These are phyloP conservation scores for Metschnikowia matae DNA, from an alignment of 805 yeast genomes.

Conservation along the genomic window DNA sequence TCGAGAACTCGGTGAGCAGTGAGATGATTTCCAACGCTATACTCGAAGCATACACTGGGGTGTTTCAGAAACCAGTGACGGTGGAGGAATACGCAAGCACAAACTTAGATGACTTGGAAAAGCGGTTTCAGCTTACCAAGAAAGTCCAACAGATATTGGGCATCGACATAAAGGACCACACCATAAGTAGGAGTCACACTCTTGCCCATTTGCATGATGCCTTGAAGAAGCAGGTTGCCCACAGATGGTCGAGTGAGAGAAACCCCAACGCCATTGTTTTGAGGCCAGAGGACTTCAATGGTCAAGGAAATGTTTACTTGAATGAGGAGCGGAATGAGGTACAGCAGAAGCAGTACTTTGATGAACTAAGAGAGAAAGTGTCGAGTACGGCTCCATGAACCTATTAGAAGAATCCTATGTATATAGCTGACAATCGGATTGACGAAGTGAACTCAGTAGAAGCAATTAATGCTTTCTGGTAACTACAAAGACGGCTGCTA, in stretches of 20 bases:
- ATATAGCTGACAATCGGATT: background rate
- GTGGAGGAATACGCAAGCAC: conserved; percentile 4
- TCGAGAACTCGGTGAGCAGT: conserved; percentile 26
- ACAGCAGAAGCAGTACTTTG: conserved; percentile 43
- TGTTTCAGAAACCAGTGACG: conserved; percentile 17
- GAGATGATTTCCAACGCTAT: conserved; percentile 24
- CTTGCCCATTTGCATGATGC: conserved; percentile 37
- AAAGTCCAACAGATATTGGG: conserved; percentile 46
- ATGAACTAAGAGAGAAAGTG: conserved; percentile 46
- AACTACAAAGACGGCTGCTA: conserved; percentile 21
- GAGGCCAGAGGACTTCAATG: conserved; percentile 49
- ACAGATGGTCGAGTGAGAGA: conserved; percentile 51
- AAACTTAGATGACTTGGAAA: conserved; percentile 33
- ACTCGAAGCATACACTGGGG: conserved; percentile 22
- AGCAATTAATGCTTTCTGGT: conserved; percentile 29
- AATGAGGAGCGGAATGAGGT: conserved; percentile 47
- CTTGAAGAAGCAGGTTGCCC: conserved; percentile 36
- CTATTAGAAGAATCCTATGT: background rate
- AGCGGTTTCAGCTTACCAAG: conserved; percentile 49
- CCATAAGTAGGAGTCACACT: conserved; percentile 39
- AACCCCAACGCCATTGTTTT: conserved; percentile 74
- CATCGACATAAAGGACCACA: conserved; percentile 50
- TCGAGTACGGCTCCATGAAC: conserved; percentile 24
- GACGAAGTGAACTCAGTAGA: background rate
- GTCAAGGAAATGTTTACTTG: conserved; percentile 50